Base-by-base conservation (phyloP, 2,329 filamentous ascomycete genomes). In the Claviceps purpurea region DNA sequence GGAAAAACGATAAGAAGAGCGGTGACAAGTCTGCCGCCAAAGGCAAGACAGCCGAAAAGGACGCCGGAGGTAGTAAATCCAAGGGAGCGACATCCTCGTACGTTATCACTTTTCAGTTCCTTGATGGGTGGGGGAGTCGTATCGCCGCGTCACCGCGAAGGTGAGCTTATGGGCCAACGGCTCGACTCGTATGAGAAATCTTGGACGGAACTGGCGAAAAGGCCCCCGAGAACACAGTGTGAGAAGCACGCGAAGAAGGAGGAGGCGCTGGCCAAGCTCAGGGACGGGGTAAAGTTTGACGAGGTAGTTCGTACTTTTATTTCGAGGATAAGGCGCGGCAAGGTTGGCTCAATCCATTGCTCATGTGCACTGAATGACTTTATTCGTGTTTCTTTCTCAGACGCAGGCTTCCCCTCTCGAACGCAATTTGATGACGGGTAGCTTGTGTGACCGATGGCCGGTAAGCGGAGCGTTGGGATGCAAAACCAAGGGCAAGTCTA, bases 211-310 rank as follows among this genome's bases (percentile, higher is more conserved):
- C 22, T n/a, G 5, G 18, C 13, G 5, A 14, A 1, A 5, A 16
- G 3, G 20, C 18, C 11, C 41, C 41, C 2, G 39, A n/a, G 7
- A 41, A n/a, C 39, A 24, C 14, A 82, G 70, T 89, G 86, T 60
- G 82, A 83, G 64, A 90, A 90, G 63, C 81, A 88, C 63, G 69
- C 73, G n/a, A 87, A 83, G 66, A 89, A 88, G 63, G 85, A 89
- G 62, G 82, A 88, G 63, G 86, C 86, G 0, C 65, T 89, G 16
- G 77, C 76, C 52, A 84, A 87, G 68, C 67, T 90, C 50, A 75
- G 74, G 41, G 78, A 73, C 3, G 84, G 85, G 1, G 74, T 73
- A 49, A 87, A 84, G 60, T 90, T 89, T 61, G 85, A 89, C 59
- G 81, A 85, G 47, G 84, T 89, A 5, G 86, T 86, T 10, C 71